These are phyloP conservation scores for Russula brevipes DNA, from an alignment of 768 basidiomycete genomes.

Conservation along the genomic window DNA sequence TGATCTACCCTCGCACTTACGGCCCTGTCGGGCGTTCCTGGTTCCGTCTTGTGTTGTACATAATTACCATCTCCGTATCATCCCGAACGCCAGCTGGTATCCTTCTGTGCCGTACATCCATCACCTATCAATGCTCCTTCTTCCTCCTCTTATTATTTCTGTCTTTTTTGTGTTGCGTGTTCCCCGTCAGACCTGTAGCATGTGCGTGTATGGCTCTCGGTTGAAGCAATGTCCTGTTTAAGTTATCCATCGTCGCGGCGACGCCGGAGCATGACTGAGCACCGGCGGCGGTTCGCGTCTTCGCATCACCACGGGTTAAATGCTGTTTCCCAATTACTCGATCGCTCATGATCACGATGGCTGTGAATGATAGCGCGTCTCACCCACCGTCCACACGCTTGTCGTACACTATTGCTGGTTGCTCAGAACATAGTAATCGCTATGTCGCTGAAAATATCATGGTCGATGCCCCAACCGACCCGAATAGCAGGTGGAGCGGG, in stretches of 20 bases:
- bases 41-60: constrained; percentile 17
- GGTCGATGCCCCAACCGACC: constrained; percentile 56
- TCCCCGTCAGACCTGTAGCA: constrained; percentile 37
- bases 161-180: constrained; percentile 21
- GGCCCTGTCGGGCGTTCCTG: constrained; percentile 11
- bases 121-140: constrained; percentile 23
- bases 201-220: constrained; percentile 39
- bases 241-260: constrained; percentile 1
- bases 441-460: constrained; percentile 69
- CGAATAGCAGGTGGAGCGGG: constrained; percentile 71
- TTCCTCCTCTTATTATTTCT: constrained; percentile 20
- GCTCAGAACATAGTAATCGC: constrained; percentile 66
- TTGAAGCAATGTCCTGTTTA: constrained; percentile 30
- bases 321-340: background rate
- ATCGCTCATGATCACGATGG: background rate
- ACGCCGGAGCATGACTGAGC: background rate
- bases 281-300: too few relatives aligned
- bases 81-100: constrained; percentile 5
- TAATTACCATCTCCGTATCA: constrained; percentile 14
- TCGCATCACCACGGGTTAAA: background rate
- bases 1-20: constrained; percentile 26
- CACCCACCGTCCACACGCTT: constrained; percentile 6
- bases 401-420: constrained; percentile 41
- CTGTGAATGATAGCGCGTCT: background rate
- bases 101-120: constrained; percentile 21